phyloP scores from a whole-genome alignment of 352 stramenopile genomes.

The Globisporangium uncinulatum region DNA sequence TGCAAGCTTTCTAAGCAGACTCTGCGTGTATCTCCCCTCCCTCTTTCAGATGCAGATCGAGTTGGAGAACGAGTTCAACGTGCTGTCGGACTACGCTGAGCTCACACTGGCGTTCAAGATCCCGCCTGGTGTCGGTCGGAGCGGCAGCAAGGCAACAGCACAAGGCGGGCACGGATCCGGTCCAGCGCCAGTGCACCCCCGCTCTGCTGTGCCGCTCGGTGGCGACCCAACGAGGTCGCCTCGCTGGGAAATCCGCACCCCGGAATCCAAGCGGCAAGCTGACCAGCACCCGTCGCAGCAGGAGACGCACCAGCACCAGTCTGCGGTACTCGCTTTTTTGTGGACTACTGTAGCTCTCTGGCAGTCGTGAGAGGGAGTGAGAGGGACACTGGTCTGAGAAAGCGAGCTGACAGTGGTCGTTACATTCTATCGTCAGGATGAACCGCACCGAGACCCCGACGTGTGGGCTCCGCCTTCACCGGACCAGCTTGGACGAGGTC shows the following conservation, averaged over 20 bases:
- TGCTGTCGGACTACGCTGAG: slow-evolving; percentile 77
- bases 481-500: slow-evolving; percentile 29
- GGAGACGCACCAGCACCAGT: slow-evolving; percentile 3
- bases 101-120: slow-evolving; percentile 61
- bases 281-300: background rate
- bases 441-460: slow-evolving; percentile 44
- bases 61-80: slow-evolving; percentile 70
- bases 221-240: slow-evolving; percentile 24
- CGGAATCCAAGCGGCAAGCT: slow-evolving; percentile 22
- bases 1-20: background rate
- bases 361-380: too few relatives aligned
- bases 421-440: slow-evolving; percentile 5
- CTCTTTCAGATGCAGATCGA: slow-evolving; percentile 66
- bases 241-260: slow-evolving; percentile 51
- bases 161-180: slow-evolving; percentile 9
- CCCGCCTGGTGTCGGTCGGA: slow-evolving; percentile 23
- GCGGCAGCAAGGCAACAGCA: slow-evolving; percentile 18
- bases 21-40: background rate
- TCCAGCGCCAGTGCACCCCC: slow-evolving; percentile 9
- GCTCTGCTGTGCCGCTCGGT: slow-evolving; percentile 2
- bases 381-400: background rate
- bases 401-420: background rate
- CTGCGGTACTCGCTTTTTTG: background rate
- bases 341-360: background rate
- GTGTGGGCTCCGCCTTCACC: slow-evolving; percentile 71